Evolutionary conservation across 148 eudicot genomes (phyloP), one percentile per base, ranked within the genome.

Genomic region (Camellia granthamiana): DNA sequence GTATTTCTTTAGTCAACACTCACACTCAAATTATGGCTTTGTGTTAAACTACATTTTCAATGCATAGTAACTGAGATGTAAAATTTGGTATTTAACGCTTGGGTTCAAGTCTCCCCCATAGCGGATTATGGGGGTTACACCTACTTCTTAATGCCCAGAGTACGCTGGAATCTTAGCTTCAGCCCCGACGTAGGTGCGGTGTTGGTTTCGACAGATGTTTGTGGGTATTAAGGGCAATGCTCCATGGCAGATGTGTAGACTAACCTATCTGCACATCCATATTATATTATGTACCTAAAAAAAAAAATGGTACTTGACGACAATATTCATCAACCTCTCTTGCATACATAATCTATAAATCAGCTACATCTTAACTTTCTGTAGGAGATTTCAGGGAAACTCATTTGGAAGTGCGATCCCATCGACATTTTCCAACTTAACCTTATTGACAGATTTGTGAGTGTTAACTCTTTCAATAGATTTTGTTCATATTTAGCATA

Each of bases 371-470:
- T 4, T 76, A 19, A 62, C 77, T 72, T 38, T 44, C 49, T 82
- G 55, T 79, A 89, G 94, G 90, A 85, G 89, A 90, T 69, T 93
- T 69, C 87, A 85, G 80, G 95, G 94, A 73, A 90, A 87, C 77
- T 82, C 91, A 59, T 90, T 91, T 80, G 81, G 70, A 51, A 93
- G 97, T 76, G 82, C 90, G 77, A 89, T 90, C 80, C 95, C 97
- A 69, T 72, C 85, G 16, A 73, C 88, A 2, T 80, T 89, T 72
- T 83, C 93, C 67, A 86, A 80, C 56, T 83, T 89, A 78, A 84
- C 87, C 30, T 79, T 80, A 41, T 83, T 92, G 82, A 72, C 60
- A 30, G 84, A 87, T 46, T 82, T 93, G 96, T 92, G 62, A 86
- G 95, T 85, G 7, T 42, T 80, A 44, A 30, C 52, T 46, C 60